phyloP scores from a whole-genome alignment of 1,139 yeast species.

The Ogataea hybrid region DNA sequence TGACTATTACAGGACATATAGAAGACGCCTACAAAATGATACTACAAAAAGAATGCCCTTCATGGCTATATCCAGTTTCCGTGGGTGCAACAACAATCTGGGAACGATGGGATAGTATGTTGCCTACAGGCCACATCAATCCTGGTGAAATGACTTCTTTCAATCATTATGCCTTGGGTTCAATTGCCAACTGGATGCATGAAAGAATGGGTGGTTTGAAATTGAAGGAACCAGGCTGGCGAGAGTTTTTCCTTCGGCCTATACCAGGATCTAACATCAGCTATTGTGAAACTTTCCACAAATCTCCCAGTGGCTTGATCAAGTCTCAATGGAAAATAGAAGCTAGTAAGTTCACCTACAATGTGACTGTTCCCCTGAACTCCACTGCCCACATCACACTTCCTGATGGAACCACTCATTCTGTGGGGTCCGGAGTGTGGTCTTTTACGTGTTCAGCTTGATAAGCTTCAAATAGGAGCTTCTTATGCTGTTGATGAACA shows the following conservation, averaged over 20 bases:
- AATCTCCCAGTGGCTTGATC: slow-evolving; percentile 9
- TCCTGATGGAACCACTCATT: slow-evolving; percentile 9
- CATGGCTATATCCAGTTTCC: slow-evolving; percentile 29
- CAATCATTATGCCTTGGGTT: slow-evolving; percentile 30
- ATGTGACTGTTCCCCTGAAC: slow-evolving; percentile 9
- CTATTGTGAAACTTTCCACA: slow-evolving; percentile 9
- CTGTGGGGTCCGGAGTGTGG: slow-evolving; percentile 12
- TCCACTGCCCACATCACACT: slow-evolving; percentile 7
- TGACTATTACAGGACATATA: slow-evolving; percentile 21
- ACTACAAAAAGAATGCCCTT: slow-evolving; percentile 24
- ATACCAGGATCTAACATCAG: slow-evolving; percentile 10
- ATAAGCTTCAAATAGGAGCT: not conserved
- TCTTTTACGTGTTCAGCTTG: not conserved
- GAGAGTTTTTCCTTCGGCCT: slow-evolving; percentile 7
- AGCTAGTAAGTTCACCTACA: slow-evolving; percentile 6
- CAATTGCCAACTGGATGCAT: slow-evolving; percentile 26
- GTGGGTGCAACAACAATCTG: slow-evolving; percentile 31
- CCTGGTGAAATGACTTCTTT: slow-evolving; percentile 31
- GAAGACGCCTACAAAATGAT: slow-evolving; percentile 27
- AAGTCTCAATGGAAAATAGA: slow-evolving; percentile 10
- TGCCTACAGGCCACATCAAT: slow-evolving; percentile 27
- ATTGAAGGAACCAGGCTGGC: slow-evolving; percentile 23
- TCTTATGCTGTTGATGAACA: not conserved
- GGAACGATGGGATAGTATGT: slow-evolving; percentile 31
- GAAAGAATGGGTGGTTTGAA: slow-evolving; percentile 22